phyloP scores from a whole-genome alignment of 192 early-diverging fungal species.

The Powellomyces hirtus region DNA sequence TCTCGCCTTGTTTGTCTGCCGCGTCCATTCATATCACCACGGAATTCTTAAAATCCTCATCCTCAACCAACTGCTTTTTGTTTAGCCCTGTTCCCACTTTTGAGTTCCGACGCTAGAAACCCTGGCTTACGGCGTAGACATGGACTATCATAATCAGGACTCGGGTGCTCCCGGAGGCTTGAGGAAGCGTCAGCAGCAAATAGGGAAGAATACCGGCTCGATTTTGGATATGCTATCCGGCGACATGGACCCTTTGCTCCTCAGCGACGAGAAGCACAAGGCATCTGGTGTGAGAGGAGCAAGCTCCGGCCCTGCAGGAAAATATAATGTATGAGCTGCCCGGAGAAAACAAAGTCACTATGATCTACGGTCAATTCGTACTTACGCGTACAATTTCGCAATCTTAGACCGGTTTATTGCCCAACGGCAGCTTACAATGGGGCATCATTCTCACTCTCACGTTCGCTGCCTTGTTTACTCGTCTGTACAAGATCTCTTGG shows the following conservation, averaged over 20 bases:
- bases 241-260: neutral
- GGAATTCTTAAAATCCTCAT: too few relatives aligned
- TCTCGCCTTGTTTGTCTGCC: too few relatives aligned
- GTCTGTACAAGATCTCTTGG: slow-evolving; percentile 53
- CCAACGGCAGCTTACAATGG: neutral
- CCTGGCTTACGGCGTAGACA: too few relatives aligned
- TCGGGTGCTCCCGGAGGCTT: neutral
- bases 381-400: neutral
- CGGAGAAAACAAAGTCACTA: too few relatives aligned
- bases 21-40: too few relatives aligned
- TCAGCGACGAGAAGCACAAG: neutral
- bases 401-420: neutral
- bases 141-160: neutral
- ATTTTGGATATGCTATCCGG: neutral
- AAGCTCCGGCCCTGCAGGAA: neutral
- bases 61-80: too few relatives aligned
- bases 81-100: too few relatives aligned
- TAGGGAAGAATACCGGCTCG: neutral
- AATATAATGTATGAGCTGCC: neutral
- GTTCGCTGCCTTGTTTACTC: slow-evolving; percentile 38
- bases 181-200: neutral
- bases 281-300: neutral
- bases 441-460: slow-evolving; percentile 24
- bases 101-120: too few relatives aligned
- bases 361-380: neutral